These are phyloP conservation scores for Friedmanniomyces simplex DNA, from an alignment of 495 filamentous ascomycete genomes.

Conservation along the genomic window DNA sequence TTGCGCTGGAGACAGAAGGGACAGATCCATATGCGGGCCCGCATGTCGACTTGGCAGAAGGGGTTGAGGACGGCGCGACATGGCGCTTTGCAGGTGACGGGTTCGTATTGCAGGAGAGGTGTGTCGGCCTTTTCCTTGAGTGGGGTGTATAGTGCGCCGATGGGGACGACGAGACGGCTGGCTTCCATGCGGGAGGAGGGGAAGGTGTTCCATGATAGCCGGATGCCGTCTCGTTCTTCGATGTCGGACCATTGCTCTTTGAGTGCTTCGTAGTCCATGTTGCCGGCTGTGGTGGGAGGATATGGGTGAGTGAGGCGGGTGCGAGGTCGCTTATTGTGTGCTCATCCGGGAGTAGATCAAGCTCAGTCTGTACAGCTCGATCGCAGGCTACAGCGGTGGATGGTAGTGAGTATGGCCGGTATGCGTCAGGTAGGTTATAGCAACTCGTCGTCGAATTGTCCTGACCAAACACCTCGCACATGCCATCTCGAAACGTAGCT, in stretches of 20 bases:
- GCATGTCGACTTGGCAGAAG: slow-evolving; percentile 91
- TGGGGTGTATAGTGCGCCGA: slow-evolving; percentile 92
- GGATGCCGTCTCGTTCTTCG: slow-evolving; percentile 92
- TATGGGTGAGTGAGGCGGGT: not conserved
- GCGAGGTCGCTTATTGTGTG: not conserved
- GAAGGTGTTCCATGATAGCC: slow-evolving; percentile 99
- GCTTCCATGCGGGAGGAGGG: slow-evolving; percentile 99
- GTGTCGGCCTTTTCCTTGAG: slow-evolving; percentile 90
- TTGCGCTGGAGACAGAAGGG: slow-evolving; percentile 97
- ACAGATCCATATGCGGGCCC: slow-evolving; percentile 94
- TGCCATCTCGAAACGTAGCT: slow-evolving; percentile 5
- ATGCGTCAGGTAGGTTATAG: not conserved
- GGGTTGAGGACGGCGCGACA: slow-evolving; percentile 96
- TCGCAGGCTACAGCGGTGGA: too few species aligned
- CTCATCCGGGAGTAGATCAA: not conserved
- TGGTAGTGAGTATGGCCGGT: too few species aligned
- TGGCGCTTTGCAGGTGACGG: slow-evolving; percentile 91
- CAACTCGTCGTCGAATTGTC: not conserved
- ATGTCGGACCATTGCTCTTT: slow-evolving; percentile 98
- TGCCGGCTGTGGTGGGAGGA: slow-evolving; percentile 20
- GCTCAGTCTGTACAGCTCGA: too few species aligned
- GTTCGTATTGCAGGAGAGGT: slow-evolving; percentile 88
- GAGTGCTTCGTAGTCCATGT: slow-evolving; percentile 66
- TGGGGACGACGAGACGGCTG: slow-evolving; percentile 90
- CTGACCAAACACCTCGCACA: not conserved